Conservation (phyloP, 2,329 filamentous ascomycete genomes). For the Penicillium fuscoglaucum region DNA sequence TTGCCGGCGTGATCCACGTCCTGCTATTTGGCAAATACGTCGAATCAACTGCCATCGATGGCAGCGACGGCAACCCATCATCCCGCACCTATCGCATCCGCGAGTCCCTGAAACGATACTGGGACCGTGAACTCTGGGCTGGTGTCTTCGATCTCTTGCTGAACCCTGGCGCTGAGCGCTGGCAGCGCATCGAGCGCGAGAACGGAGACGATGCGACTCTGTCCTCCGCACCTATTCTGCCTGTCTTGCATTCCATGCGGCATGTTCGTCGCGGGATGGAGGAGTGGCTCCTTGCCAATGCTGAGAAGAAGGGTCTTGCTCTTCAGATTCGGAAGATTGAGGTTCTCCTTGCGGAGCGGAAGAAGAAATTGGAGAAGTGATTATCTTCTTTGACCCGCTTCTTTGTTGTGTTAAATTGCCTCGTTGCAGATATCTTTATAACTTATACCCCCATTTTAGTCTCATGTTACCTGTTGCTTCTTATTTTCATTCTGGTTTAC, state of each 20-base stretch:
- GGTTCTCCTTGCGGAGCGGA: conserved; percentile 62
- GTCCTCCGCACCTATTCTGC: conserved; percentile 56
- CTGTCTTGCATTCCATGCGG: conserved; percentile 70
- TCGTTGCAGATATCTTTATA: conserved; percentile 4
- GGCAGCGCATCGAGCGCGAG: conserved; percentile 60
- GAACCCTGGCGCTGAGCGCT: conserved; percentile 66
- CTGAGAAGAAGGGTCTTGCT: conserved; percentile 71
- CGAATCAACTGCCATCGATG: conserved; percentile 60
- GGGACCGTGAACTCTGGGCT: conserved; percentile 89
- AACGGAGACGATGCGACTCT: conserved; percentile 1
- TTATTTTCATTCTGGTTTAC: background rate
- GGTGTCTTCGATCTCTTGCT: conserved; percentile 81
- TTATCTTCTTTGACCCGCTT: background rate
- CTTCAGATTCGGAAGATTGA: conserved; percentile 63
- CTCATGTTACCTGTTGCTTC: background rate
- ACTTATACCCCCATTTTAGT: conserved; percentile 10
- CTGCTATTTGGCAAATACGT: conserved; percentile 95
- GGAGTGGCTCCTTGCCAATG: conserved; percentile 73
- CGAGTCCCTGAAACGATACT: conserved; percentile 88
- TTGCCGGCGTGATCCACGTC: conserved; percentile 83
- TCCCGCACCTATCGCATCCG: conserved; percentile 70
- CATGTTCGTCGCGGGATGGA: conserved; percentile 77
- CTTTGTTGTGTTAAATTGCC: background rate
- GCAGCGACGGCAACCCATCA: conserved; percentile 11
- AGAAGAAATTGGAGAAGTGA: conserved; percentile 38